Evolutionary conservation across 352 stramenopile genomes (phyloP).

Genomic region (Halophytophthora batemanensis): DNA sequence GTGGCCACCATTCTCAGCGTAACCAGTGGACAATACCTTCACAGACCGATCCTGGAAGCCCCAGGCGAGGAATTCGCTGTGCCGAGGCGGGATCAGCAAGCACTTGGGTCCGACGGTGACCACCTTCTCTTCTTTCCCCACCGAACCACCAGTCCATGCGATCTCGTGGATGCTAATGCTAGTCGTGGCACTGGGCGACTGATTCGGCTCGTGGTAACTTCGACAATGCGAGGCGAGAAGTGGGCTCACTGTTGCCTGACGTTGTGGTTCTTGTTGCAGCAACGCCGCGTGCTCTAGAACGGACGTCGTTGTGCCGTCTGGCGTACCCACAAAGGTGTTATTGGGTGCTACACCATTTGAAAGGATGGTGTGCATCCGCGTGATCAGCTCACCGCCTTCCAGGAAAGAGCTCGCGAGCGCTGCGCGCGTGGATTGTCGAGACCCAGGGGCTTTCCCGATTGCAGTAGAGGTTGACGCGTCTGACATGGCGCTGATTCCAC

Average conservation of each 20-base stretch:
- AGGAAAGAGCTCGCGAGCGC: conserved; percentile 61
- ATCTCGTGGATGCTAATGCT: conserved; percentile 41
- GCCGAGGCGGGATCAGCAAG: conserved; percentile 54
- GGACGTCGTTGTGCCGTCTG: conserved; percentile 18
- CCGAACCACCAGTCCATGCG: conserved; percentile 36
- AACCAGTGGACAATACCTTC: conserved; percentile 48
- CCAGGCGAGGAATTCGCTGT: conserved; percentile 72
- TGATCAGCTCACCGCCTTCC: conserved; percentile 62
- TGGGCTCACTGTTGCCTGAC: conserved; percentile 41
- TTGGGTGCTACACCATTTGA: conserved; percentile 26
- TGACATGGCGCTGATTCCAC: background rate
- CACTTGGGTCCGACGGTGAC: conserved; percentile 42
- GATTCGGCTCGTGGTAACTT: conserved; percentile 6
- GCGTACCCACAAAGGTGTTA: conserved; percentile 18
- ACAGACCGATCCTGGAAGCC: conserved; percentile 63
- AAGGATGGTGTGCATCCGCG: conserved; percentile 68
- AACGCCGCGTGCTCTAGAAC: conserved; percentile 51
- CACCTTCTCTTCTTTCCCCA: conserved; percentile 49
- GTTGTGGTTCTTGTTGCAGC: conserved; percentile 49
- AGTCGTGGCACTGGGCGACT: background rate
- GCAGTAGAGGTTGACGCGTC: conserved; percentile 1
- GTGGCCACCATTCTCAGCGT: conserved; percentile 35
- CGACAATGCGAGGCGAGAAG: conserved; percentile 42
- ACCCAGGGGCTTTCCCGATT: conserved; percentile 9
- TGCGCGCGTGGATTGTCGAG: conserved; percentile 23